Evolutionary conservation across 768 basidiomycete species (phyloP).

Genomic region (Inosperma sp.): DNA sequence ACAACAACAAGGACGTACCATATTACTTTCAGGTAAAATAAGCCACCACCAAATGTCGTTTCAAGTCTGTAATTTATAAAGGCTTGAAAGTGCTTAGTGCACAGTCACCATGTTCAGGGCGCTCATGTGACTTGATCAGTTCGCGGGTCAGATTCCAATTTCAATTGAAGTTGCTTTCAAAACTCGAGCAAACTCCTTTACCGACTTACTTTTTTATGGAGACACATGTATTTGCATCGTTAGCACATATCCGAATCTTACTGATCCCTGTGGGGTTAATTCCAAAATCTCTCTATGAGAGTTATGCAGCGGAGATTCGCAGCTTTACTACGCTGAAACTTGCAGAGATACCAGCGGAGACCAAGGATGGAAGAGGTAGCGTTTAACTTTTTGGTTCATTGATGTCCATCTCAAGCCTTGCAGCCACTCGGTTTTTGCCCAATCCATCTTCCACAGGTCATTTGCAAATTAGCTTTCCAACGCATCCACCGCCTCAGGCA

Average conservation of each 20-base stretch:
- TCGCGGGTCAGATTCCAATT: too few relatives aligned
- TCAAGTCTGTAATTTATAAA: too few relatives aligned
- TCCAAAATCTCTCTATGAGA: conserved; percentile 60
- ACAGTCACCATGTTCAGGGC: neutral
- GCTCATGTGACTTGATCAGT: conserved; percentile 12
- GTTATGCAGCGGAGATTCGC: conserved; percentile 69
- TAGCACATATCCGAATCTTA: conserved; percentile 82
- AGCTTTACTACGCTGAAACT: conserved; percentile 70
- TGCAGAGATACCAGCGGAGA: conserved; percentile 77
- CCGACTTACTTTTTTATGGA: conserved; percentile 49
- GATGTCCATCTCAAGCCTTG: neutral
- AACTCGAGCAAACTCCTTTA: neutral
- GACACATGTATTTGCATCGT: conserved; percentile 67
- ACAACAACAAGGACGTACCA: conserved; percentile 4
- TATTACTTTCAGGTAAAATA: neutral
- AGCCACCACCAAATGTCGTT: too few relatives aligned
- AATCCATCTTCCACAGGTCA: conserved; percentile 68
- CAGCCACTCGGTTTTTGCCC: conserved; percentile 77
- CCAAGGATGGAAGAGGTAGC: conserved; percentile 70
- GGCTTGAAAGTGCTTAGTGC: neutral
- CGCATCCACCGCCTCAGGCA: conserved; percentile 67
- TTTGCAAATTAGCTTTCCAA: conserved; percentile 75
- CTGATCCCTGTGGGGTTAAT: conserved; percentile 84
- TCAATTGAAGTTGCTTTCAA: too few relatives aligned
- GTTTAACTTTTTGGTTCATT: neutral